These are phyloP conservation scores for Cystobasidium tubakii DNA, from an alignment of 768 basidiomycete genomes.

Conservation along the genomic window DNA sequence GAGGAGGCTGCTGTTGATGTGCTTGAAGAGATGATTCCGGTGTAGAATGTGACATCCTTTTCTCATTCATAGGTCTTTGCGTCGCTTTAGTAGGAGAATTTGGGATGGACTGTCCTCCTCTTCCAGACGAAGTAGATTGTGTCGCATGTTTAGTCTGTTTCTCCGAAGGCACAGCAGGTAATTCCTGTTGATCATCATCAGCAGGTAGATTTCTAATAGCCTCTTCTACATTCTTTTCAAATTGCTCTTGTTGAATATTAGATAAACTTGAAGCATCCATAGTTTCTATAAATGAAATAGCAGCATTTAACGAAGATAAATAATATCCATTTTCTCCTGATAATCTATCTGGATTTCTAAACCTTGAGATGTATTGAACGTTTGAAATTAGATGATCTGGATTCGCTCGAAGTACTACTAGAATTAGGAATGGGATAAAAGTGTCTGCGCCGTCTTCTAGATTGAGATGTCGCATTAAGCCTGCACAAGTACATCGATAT, in stretches of 20 bases:
- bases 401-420: conserved; percentile 87
- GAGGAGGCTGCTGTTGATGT: conserved; percentile 9
- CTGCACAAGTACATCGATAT: background rate
- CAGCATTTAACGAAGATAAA: conserved; percentile 93
- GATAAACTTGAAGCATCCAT: conserved; percentile 94
- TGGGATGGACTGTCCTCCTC: background rate
- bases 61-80: background rate
- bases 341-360: conserved; percentile 78
- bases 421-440: conserved; percentile 90
- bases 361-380: conserved; percentile 96
- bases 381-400: conserved; percentile 89
- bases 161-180: background rate
- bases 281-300: conserved; percentile 93
- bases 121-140: background rate
- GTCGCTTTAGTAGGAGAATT: background rate
- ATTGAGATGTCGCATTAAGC: conserved; percentile 5
- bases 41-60: background rate
- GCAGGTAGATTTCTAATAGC: conserved; percentile 38
- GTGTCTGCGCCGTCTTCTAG: conserved; percentile 66
- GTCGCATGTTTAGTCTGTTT: background rate
- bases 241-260: conserved; percentile 88
- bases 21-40: conserved; percentile 6
- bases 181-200: conserved; percentile 13
- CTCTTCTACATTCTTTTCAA: conserved; percentile 60
- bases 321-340: conserved; percentile 97